Conservation (phyloP, 163 green algal genomes). For the Prototheca stagnorum region DNA sequence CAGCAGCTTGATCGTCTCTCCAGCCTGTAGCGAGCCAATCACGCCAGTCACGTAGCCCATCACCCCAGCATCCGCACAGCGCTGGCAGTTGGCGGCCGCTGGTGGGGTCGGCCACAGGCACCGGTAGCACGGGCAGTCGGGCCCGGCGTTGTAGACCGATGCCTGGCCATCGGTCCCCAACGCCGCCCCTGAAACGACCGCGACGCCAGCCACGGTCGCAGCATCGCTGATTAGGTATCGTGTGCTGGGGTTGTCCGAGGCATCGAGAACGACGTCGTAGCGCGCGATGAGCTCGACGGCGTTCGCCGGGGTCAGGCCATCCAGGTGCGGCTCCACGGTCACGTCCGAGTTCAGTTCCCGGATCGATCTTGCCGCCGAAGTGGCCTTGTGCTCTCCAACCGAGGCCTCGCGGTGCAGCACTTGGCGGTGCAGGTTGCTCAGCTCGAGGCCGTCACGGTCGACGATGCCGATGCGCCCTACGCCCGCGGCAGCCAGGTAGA, state of each 20-base stretch:
- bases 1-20: slow-evolving; percentile 85
- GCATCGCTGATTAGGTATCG: slow-evolving; percentile 82
- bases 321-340: slow-evolving; percentile 34
- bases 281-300: slow-evolving; percentile 49
- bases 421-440: slow-evolving; percentile 92
- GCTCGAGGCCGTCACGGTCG: slow-evolving; percentile 81
- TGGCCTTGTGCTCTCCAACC: slow-evolving; percentile 61
- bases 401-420: slow-evolving; percentile 46
- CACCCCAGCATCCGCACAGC: slow-evolving; percentile 81
- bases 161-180: slow-evolving; percentile 85
- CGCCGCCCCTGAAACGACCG: slow-evolving; percentile 86
- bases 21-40: slow-evolving; percentile 74
- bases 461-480: slow-evolving; percentile 70
- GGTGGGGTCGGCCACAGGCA: slow-evolving; percentile 84
- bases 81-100: slow-evolving; percentile 46
- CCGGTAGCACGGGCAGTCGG: slow-evolving; percentile 74
- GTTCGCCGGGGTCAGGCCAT: slow-evolving; percentile 56
- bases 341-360: slow-evolving; percentile 54
- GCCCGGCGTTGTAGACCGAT: slow-evolving; percentile 66
- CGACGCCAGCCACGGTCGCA: slow-evolving; percentile 40
- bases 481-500: slow-evolving; percentile 86
- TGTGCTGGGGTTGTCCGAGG: slow-evolving; percentile 74
- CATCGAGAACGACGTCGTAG: slow-evolving; percentile 71
- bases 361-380: slow-evolving; percentile 45
- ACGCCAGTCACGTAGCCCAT: slow-evolving; percentile 78